phyloP scores from a whole-genome alignment of 2,329 filamentous ascomycete genomes.

The Talaromyces sp. region DNA sequence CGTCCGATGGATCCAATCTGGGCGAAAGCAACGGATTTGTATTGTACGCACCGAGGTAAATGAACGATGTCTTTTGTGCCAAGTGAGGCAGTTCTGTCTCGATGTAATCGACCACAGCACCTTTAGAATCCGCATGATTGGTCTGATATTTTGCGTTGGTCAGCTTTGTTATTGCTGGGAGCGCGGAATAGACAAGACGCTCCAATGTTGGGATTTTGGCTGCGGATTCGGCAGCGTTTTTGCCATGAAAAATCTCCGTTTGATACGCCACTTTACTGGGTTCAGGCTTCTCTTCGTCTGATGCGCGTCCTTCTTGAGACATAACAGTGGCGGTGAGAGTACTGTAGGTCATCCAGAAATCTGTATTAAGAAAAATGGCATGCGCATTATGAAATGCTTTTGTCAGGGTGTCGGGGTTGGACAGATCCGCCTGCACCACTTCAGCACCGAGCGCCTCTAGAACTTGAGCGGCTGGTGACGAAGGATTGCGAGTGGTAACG shows the following conservation, averaged over 20 bases:
- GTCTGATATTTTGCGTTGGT: background rate
- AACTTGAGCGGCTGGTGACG: background rate
- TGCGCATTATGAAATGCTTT: background rate
- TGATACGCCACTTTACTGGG: background rate
- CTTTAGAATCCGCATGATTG: background rate
- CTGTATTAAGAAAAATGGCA: background rate
- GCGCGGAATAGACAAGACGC: constrained; percentile 50
- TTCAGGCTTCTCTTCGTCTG: background rate
- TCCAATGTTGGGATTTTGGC: constrained; percentile 36
- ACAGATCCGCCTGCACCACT: background rate
- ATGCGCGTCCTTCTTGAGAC: background rate
- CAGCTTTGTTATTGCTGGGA: constrained; percentile 44
- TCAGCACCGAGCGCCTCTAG: background rate
- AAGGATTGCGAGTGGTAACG: background rate
- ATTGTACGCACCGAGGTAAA: background rate
- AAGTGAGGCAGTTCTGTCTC: background rate
- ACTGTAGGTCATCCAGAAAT: background rate
- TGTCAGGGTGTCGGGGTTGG: background rate
- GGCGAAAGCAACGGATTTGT: background rate
- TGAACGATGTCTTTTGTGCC: background rate
- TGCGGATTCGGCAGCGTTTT: background rate
- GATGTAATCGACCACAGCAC: background rate
- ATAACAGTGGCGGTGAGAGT: background rate
- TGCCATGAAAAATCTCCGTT: background rate
- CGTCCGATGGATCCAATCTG: background rate